phyloP scores from a whole-genome alignment of 2,329 filamentous ascomycete species.

The Lachnellula hyalina region DNA sequence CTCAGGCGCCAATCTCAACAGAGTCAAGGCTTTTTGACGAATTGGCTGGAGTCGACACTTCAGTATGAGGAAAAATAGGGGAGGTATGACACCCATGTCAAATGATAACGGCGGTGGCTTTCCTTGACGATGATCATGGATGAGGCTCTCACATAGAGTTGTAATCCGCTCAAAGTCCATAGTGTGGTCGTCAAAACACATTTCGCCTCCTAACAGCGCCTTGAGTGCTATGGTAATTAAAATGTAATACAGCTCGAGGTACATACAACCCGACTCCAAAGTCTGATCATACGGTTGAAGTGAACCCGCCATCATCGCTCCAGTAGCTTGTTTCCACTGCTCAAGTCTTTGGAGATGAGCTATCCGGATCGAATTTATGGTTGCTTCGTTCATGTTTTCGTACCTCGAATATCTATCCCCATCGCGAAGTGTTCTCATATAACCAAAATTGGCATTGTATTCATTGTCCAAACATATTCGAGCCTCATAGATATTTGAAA shows the following conservation, averaged over 20 bases:
- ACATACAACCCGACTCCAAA: not conserved
- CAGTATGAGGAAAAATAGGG: constrained; percentile 9
- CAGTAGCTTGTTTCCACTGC: constrained; percentile 1
- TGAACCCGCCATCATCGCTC: not conserved
- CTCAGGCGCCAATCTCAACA: constrained; percentile 12
- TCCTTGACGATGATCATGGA: constrained; percentile 10
- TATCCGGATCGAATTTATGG: not conserved
- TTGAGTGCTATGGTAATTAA: constrained; percentile 1
- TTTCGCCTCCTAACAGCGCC: constrained; percentile 25
- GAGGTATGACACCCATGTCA: constrained; percentile 15
- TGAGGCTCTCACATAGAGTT: constrained; percentile 7
- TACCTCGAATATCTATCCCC: not conserved
- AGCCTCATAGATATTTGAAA: constrained; percentile 8
- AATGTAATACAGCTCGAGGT: constrained; percentile 12
- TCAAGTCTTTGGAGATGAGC: not conserved
- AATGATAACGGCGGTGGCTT: constrained; percentile 8
- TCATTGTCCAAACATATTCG: constrained; percentile 10
- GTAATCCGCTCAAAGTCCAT: constrained; percentile 32
- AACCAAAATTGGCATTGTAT: constrained; percentile 8
- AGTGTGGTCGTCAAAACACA: constrained; percentile 34
- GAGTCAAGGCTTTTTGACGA: constrained; percentile 5
- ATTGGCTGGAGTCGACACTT: constrained; percentile 11
- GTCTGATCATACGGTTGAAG: not conserved
- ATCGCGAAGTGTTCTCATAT: constrained; percentile 6
- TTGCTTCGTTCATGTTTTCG: not conserved